Base-by-base conservation (phyloP, 2,329 filamentous ascomycete species). In the Monilinia polystroma region DNA sequence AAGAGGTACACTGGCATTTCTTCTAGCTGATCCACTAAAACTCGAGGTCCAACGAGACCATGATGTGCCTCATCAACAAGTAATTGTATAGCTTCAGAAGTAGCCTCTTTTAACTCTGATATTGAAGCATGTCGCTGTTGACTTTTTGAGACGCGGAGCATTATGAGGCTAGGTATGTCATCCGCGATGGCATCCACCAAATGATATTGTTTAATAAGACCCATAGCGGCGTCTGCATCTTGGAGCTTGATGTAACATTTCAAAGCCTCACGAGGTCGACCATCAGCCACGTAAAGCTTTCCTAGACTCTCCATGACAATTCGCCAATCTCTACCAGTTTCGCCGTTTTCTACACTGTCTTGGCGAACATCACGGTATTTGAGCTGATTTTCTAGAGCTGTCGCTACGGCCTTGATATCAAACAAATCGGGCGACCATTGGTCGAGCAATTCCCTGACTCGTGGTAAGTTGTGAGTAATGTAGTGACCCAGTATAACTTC, bases 31-130 rank as follows among this genome's bases (percentile, higher is more conserved):
- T 83, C 80, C 2, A 97, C 89, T 2, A 99, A 93, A 2, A 88
- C 84, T 4, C 87, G 84, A 0, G 93, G 90, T 38, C 85, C 87
- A 20, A 98, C 89, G 35, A 96, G 89, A 0, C 95, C 95, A 67
- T 94, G 90, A 70, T 93, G 90, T 0, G 93, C 93, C 78, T 98
- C 94, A 60, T 96, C 90, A 0, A 97, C 93, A 5, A 99, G 87
- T 10, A 98, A 80, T 1, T 88, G 87, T 63, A 97, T 90, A 1
- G 93, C 90, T 76, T 99, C 94, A 0, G 87, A 85, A 0, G 92
- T 95, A 4, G 90, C 84, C 67, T 90, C 87, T 74, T 93, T 91
- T 4, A 98, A 83, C 69, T 97, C 92, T 0, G 83, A 77, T 23
- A 87, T 79, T 0, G 86, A 81, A 72, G 93, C 90, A 7, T 84